A percentile compares a stretch with the other conserved stretches of the same genome.
phyloP scores from a whole-genome alignment of 768 basidiomycete genomes.

The Cystoderma amianthinum region DNA sequence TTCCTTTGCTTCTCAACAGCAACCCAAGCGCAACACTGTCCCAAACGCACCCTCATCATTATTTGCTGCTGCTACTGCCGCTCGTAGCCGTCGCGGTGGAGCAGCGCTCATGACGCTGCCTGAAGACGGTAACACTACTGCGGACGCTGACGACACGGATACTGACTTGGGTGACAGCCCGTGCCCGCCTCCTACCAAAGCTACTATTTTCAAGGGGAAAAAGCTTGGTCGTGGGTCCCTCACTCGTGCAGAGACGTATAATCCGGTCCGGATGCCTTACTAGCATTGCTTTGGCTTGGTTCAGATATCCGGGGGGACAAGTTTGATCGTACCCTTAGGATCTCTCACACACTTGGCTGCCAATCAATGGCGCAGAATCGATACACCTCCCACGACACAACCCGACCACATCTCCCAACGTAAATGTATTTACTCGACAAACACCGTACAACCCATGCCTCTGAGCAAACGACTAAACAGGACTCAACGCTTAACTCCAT shows the following conservation, averaged over 20 bases:
- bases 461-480: too few relatives aligned
- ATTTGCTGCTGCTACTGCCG: conserved; percentile 66
- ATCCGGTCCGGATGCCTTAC: conserved; percentile 49
- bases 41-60: conserved; percentile 46
- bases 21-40: conserved; percentile 61
- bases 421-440: too few relatives aligned
- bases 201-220: conserved; percentile 45
- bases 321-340: too few relatives aligned
- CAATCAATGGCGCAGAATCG: too few relatives aligned
- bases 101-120: conserved; percentile 51
- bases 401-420: too few relatives aligned
- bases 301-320: too few relatives aligned
- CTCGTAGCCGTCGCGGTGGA: conserved; percentile 51
- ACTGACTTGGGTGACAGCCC: conserved; percentile 81
- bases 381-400: too few relatives aligned
- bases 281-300: too few relatives aligned
- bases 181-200: conserved; percentile 74
- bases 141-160: conserved; percentile 68
- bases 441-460: too few relatives aligned
- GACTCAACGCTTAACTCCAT: too few relatives aligned
- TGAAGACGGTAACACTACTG: conserved; percentile 57
- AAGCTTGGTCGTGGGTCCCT: conserved; percentile 44
- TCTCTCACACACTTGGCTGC: too few relatives aligned
- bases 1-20: conserved; percentile 25
- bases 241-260: conserved; percentile 63